A percentile compares a stretch with the other conserved stretches of the same genome.
phyloP scores from a whole-genome alignment of 768 basidiomycete genomes.

The Lactarius vividus region DNA sequence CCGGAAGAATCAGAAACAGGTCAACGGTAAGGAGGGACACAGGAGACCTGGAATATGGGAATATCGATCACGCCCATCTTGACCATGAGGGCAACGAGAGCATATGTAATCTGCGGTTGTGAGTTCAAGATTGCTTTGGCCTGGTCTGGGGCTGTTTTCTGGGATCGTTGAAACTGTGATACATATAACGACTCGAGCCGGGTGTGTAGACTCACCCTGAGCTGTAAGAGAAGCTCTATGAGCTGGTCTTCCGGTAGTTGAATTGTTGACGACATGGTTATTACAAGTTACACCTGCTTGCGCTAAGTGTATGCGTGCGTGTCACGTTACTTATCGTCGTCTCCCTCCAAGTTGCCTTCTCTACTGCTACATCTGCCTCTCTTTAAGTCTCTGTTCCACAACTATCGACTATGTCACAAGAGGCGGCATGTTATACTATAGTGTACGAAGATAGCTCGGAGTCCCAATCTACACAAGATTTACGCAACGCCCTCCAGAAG shows the following conservation, averaged over 20 bases:
- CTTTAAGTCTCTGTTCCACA: background rate
- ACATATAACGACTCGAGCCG: background rate
- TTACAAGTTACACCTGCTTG: background rate
- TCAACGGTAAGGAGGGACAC: background rate
- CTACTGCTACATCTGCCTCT: background rate
- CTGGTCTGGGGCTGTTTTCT: slow-evolving; percentile 75
- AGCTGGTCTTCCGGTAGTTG: slow-evolving; percentile 62
- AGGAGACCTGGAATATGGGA: slow-evolving; percentile 67
- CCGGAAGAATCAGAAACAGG: slow-evolving; percentile 8
- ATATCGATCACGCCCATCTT: slow-evolving; percentile 71
- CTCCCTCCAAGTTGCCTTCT: background rate
- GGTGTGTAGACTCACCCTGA: slow-evolving; percentile 46
- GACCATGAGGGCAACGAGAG: slow-evolving; percentile 74
- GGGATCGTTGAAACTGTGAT: slow-evolving; percentile 8
- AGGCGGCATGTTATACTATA: slow-evolving; percentile 74
- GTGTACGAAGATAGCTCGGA: slow-evolving; percentile 72
- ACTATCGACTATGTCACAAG: slow-evolving; percentile 40
- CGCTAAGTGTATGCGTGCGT: slow-evolving; percentile 8
- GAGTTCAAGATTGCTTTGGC: slow-evolving; percentile 66
- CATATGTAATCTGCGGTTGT: slow-evolving; percentile 76
- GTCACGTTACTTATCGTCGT: slow-evolving; percentile 3
- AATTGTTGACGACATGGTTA: slow-evolving; percentile 50
- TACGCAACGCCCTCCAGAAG: slow-evolving; percentile 84
- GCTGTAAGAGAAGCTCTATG: slow-evolving; percentile 69
- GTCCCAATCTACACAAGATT: slow-evolving; percentile 76